Evolutionary conservation across 345 rosid species (phyloP), one percentile per base, ranked within the genome.

Genomic region (Moricandia arvensis): DNA sequence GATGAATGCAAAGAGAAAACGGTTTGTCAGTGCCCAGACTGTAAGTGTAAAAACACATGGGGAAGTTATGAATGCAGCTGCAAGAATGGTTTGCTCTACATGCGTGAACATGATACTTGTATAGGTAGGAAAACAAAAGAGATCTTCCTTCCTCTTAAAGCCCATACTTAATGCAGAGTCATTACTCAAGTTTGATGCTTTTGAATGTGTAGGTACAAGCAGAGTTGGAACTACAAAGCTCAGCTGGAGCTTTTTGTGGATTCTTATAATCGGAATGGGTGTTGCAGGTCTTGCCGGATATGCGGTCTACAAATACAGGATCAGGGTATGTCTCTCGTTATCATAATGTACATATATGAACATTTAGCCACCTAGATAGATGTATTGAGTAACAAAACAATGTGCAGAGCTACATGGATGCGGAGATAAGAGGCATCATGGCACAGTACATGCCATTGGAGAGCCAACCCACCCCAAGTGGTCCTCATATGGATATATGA

Each of bases 371-470:
- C 59, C 17, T 57, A 16, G 43, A 27, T 26, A 31, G 68, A 34
- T 78, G 45, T 33, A 6, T 60, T n/a, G 8, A 71, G 29, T 60
- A 61, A 57, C 15, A 26, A 26, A 43, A 21, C 1, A 45, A 31
- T 47, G 16, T 67, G 85, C 91, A 94, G 99, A 88, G 85, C 24
- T 89, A 92, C 80, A 95, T 95, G 99, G 97, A 95, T 80, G 88
- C 97, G 0, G 97, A 92, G 80, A 91, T 90, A 8, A 82, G 99
- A 51, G 95, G 92, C 0, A 90, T 95, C 82, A 90, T 93, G 97
- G 94, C 97, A 33, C 97, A 92, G 79, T 95, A 92, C 86, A 95
- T 90, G 97, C 99, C 97, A 17, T 78, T 92, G 93, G 99, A 95
- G 66, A 83, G 86, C 82, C 91, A 95, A 60, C 89, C 85, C 1